Evolutionary conservation across 805 yeast genomes (phyloP).

Genomic region (Zygoascus flipseniorum): DNA sequence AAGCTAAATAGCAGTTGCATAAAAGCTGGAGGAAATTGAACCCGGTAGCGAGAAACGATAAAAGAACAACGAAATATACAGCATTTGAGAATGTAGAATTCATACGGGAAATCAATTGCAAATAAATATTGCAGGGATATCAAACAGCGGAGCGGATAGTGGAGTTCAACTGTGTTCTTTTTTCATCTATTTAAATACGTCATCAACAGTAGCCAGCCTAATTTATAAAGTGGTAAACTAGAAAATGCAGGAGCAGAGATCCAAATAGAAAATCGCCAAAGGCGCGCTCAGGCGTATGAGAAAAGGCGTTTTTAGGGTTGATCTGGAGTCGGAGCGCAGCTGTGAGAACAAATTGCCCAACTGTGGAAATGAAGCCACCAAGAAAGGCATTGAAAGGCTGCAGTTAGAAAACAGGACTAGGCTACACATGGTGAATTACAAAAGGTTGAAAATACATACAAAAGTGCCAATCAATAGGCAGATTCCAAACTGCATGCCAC

Average conservation of each 20-base stretch:
- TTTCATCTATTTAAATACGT: too few relatives aligned
- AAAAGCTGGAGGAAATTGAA: too few relatives aligned
- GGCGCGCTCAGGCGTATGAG: constrained; percentile 50
- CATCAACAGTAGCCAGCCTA: constrained; percentile 25
- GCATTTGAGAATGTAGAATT: too few relatives aligned
- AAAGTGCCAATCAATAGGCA: constrained; percentile 73
- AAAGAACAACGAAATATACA: too few relatives aligned
- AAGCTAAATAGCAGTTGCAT: too few relatives aligned
- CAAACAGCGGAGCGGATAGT: too few relatives aligned
- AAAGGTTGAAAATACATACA: constrained; percentile 21
- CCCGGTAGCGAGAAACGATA: too few relatives aligned
- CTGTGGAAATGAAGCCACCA: constrained; percentile 86
- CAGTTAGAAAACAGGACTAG: background rate
- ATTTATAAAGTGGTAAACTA: constrained; percentile 84
- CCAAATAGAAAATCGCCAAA: constrained; percentile 86
- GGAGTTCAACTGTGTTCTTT: too few relatives aligned
- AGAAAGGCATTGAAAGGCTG: constrained; percentile 92
- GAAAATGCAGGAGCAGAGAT: constrained; percentile 79
- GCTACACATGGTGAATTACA: background rate
- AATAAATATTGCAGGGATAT: too few relatives aligned
- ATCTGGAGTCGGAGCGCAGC: constrained; percentile 63
- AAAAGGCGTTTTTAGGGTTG: constrained; percentile 34
- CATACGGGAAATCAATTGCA: too few relatives aligned
- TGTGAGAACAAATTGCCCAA: constrained; percentile 90
- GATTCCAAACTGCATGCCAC: constrained; percentile 70